These are phyloP conservation scores for Astragalus membranaceus DNA, from an alignment of 306 rosid species.

Conservation along the genomic window DNA sequence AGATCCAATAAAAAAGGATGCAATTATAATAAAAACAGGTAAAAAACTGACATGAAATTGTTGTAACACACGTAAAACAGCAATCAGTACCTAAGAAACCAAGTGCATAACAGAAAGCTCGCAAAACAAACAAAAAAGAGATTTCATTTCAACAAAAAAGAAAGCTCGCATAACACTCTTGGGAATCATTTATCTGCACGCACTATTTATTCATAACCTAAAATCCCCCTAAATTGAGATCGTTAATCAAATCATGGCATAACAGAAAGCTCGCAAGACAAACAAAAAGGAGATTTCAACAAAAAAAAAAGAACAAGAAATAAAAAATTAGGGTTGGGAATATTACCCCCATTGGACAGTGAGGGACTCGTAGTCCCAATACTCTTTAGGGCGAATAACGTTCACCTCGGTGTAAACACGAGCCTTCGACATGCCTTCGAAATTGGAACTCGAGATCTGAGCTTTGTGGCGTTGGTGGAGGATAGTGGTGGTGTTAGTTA, in stretches of 20 bases:
- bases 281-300: neutral
- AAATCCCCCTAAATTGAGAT: neutral
- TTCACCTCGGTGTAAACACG: conserved; percentile 79
- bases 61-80: neutral
- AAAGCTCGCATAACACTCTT: neutral
- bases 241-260: neutral
- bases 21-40: neutral
- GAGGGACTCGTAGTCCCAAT: conserved; percentile 96
- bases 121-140: neutral
- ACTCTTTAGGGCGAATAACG: conserved; percentile 79
- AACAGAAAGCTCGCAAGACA: neutral
- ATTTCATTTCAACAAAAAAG: no score
- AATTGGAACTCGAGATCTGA: conserved; percentile 29
- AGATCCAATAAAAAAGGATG: conserved; percentile 23
- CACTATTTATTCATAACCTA: neutral
- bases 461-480: neutral
- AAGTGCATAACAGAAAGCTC: neutral
- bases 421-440: conserved; percentile 62
- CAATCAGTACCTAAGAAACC: neutral
- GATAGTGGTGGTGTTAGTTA: conserved; percentile 11
- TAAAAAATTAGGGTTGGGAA: conserved; percentile 12
- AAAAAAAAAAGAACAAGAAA: neutral
- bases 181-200: no score
- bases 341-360: conserved; percentile 86
- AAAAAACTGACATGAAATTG: neutral